Conservation (phyloP, 1,139 yeast species). For the Wickerhamomyces sp. region DNA sequence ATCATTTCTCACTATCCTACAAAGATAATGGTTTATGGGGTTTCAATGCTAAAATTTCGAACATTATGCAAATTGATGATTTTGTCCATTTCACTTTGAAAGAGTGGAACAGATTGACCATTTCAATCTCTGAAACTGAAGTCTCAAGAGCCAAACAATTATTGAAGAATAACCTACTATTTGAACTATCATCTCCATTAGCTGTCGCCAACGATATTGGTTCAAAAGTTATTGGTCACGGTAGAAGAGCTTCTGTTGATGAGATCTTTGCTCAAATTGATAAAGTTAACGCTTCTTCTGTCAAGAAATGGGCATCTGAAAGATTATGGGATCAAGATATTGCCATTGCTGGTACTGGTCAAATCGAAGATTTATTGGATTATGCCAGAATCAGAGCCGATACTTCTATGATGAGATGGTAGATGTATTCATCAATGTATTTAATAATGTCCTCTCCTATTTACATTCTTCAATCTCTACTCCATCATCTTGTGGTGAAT, state of each 20-base stretch:
- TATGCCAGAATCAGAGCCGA: slow-evolving; percentile 83
- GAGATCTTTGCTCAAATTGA: slow-evolving; percentile 63
- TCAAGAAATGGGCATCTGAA: slow-evolving; percentile 69
- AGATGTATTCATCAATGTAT: slow-evolving; percentile 10
- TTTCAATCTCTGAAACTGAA: slow-evolving; percentile 71
- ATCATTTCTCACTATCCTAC: slow-evolving; percentile 68
- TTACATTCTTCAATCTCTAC: not conserved
- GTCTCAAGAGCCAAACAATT: slow-evolving; percentile 72
- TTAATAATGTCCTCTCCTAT: not conserved
- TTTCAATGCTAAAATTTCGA: slow-evolving; percentile 59
- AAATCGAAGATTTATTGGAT: slow-evolving; percentile 76
- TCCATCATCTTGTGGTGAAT: not conserved
- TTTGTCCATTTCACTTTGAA: slow-evolving; percentile 72
- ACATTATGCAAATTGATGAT: slow-evolving; percentile 60
- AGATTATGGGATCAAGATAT: slow-evolving; percentile 81
- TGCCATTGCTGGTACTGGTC: slow-evolving; percentile 79
- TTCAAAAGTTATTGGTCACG: slow-evolving; percentile 51
- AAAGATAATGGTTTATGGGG: slow-evolving; percentile 84
- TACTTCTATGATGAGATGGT: slow-evolving; percentile 84
- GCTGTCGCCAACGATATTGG: slow-evolving; percentile 58
- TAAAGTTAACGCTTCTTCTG: slow-evolving; percentile 51
- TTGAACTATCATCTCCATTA: slow-evolving; percentile 40
- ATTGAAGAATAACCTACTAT: slow-evolving; percentile 57
- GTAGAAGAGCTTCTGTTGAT: slow-evolving; percentile 54
- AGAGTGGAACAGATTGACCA: slow-evolving; percentile 81